These are phyloP conservation scores for Didymellaceae sp. DNA, from an alignment of 2,329 filamentous ascomycete genomes.

Conservation along the genomic window DNA sequence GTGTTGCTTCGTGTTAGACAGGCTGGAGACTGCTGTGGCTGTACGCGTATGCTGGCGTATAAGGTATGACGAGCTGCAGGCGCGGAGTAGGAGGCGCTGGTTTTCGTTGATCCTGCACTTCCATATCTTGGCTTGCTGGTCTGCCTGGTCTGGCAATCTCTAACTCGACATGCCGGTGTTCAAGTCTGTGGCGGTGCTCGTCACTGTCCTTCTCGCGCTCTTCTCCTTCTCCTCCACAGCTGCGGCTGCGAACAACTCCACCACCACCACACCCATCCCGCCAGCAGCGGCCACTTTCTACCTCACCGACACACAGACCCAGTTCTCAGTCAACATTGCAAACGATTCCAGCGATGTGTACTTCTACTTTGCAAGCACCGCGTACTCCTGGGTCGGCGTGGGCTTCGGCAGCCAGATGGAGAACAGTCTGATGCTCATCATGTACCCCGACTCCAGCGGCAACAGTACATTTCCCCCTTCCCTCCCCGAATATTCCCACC, in stretches of 20 bases:
- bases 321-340: slow-evolving; percentile 46
- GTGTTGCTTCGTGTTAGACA: not conserved
- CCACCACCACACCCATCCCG: slow-evolving; percentile 4
- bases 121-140: not conserved
- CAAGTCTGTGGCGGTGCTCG: not conserved
- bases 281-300: slow-evolving; percentile 44
- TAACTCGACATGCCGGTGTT: not conserved
- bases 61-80: slow-evolving; percentile 6
- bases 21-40: slow-evolving; percentile 6
- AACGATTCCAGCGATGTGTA: slow-evolving; percentile 44
- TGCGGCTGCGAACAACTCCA: slow-evolving; percentile 24
- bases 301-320: slow-evolving; percentile 39
- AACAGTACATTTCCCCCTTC: slow-evolving; percentile 32
- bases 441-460: slow-evolving; percentile 49
- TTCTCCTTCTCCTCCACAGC: not conserved
- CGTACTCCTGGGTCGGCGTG: slow-evolving; percentile 54
- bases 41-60: slow-evolving; percentile 4
- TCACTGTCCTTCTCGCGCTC: not conserved
- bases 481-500: no score
- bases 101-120: not conserved
- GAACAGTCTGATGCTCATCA: slow-evolving; percentile 53
- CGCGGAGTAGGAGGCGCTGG: not conserved
- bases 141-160: not conserved
- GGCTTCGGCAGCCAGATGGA: slow-evolving; percentile 54
- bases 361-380: slow-evolving; percentile 44